Conservation (phyloP, 2,329 filamentous ascomycete species). For the Chrysoporthe deuterocubensis region DNA sequence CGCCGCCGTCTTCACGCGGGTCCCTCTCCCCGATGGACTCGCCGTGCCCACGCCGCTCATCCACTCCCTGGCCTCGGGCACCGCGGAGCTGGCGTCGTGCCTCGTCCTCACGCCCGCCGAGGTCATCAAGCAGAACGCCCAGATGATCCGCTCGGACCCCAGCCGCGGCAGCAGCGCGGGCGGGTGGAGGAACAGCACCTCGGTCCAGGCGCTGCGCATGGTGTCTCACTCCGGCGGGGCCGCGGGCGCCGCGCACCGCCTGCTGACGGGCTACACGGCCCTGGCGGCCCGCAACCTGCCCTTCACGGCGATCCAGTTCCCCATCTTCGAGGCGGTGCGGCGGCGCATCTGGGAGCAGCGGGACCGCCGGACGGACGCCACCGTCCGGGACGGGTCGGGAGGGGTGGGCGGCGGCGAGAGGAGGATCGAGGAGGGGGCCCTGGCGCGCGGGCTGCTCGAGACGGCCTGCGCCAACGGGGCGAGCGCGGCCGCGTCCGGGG, state of each 20-base stretch:
- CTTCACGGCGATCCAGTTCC: constrained; percentile 87
- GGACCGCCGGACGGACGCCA: constrained; percentile 25
- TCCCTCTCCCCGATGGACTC: constrained; percentile 14
- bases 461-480: constrained; percentile 72
- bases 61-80: constrained; percentile 73
- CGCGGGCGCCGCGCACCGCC: constrained; percentile 55
- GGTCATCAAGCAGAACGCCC: constrained; percentile 91
- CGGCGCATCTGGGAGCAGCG: constrained; percentile 50
- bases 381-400: constrained; percentile 31
- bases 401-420: constrained; percentile 40
- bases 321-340: constrained; percentile 77
- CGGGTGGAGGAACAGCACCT: constrained; percentile 43
- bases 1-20: constrained; percentile 48
- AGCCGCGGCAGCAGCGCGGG: not conserved
- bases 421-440: constrained; percentile 21
- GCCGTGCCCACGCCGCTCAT: constrained; percentile 68
- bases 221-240: constrained; percentile 49
- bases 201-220: constrained; percentile 54
- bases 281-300: constrained; percentile 83
- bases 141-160: constrained; percentile 65
- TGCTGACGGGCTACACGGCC: constrained; percentile 76
- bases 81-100: constrained; percentile 83
- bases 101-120: constrained; percentile 86
- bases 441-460: constrained; percentile 56
- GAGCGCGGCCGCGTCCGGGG: constrained; percentile 75